Evolutionary conservation across 1,284 basidiomycete species (phyloP), one percentile per base, ranked within the genome.

Genomic region (Lentinula novae-zelandiae): DNA sequence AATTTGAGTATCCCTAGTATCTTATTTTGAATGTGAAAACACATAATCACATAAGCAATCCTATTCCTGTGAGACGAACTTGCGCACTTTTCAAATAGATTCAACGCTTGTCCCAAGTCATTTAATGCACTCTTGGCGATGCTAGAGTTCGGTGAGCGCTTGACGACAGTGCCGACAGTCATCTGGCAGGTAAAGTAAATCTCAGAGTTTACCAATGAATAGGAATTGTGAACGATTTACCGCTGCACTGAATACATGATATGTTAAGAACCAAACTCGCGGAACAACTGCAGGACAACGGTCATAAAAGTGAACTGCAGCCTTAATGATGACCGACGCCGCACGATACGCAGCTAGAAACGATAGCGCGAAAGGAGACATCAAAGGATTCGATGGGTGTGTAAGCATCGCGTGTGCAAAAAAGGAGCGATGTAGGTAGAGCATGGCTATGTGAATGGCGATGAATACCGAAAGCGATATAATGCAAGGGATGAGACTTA

Each of bases 401-500:
- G 80, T 78, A 13, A 80, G 71, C 70, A 82, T 73, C 2, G 80
- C 78, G 62, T 80, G 76, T 4, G 79, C 77, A 59, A 81, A 82
- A 69, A 76, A 81, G 61, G 76, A 78, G 31, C 79, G 71, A 61
- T 82, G 80, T 0, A 82, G 70, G 66, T 82, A 81, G 6, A 82
- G 62, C 75, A 82, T 76, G 2, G 76, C 80, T 81, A 58, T 20
- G 22, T 27, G 60, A 50, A 54, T 34, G 31, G 22, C 10, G 22
- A 58, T 48, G n/a, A 49, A 34, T n/a, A 38, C 13, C 5, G n/a
- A 17, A 5, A 22, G 6, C 34, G 4, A 5, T 17, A 17, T 13
- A 34, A 38, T n/a, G 9, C 12, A 5, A 36, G n/a, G 9, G 33
- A 60, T 27, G 33, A 58, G 36, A 76, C 76, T 69, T 63, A 80